Evolutionary conservation across 2,329 filamentous ascomycete species (phyloP), one percentile per base, ranked within the genome.

Genomic region (Ophiostoma pallidulum): DNA sequence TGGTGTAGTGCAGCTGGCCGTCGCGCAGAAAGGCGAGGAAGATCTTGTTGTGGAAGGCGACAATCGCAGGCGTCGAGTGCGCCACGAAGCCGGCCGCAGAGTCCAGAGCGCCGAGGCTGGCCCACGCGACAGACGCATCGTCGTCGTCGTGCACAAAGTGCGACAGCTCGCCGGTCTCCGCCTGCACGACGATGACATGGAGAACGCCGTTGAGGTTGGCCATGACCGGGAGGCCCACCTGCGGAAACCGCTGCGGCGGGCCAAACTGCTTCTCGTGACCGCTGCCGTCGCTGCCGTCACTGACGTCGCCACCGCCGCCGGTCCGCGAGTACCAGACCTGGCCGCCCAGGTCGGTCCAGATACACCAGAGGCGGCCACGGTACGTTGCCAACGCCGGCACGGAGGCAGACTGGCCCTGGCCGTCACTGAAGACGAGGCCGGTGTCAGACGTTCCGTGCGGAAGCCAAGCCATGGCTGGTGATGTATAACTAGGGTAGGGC

Each of bases 21-120:
- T 59, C 53, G 4, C 57, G 55, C 39, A 64, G 49, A 46, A 59
- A 65, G 7, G 57, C 57, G 16, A 64, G 50, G 41, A 63, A 59
- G 5, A 66, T 54, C 52, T 61, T 62, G 49, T 65, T 64, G 51
- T 64, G 62, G 44, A 64, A 63, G 10, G 62, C 56, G 4, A 59
- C 57, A 18, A 66, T 46, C 14, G 60, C 59, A 2, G 61, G 60
- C 24, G 54, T 59, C 13, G 55, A 55, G 33, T 56, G 46, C 1
- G 59, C 54, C 19, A 54, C 52, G 18, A 61, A 45, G 13, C 60
- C 60, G 7, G 47, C 52, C 5, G 26, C 45, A 4, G 41, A 41
- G 29, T 59, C 53, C 3, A 64, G 52, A 6, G 55, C 35, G 7
- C 58, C 56, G 32, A 59, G 56, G 14, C 39, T 20, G 2, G 44